Evolutionary conservation across 768 basidiomycete species (phyloP).

Genomic region (Trametes cubensis): DNA sequence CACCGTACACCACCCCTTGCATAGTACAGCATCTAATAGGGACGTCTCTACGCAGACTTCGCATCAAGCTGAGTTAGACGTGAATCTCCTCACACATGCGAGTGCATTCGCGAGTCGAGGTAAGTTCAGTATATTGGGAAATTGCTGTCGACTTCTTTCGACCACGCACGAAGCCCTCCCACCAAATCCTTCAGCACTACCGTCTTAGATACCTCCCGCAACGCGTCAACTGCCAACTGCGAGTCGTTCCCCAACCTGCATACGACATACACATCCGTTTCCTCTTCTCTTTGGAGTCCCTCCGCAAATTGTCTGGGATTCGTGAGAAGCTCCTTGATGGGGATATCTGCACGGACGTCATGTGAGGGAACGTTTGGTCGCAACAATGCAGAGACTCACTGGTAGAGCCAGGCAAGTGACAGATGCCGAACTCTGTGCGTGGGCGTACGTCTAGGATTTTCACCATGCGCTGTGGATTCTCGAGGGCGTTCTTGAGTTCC

Average conservation of each 20-base stretch:
- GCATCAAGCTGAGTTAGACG: too few relatives aligned
- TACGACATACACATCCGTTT: slow-evolving; percentile 54
- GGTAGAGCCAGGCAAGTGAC: slow-evolving; percentile 69
- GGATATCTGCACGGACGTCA: slow-evolving; percentile 62
- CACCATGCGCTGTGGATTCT: slow-evolving; percentile 28
- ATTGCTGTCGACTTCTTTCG: slow-evolving; percentile 63
- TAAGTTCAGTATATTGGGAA: slow-evolving; percentile 79
- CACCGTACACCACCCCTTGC: neutral
- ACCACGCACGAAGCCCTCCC: slow-evolving; percentile 85
- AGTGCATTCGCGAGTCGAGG: neutral
- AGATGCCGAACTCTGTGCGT: slow-evolving; percentile 82
- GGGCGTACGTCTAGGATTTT: slow-evolving; percentile 80
- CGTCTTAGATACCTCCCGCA: slow-evolving; percentile 42
- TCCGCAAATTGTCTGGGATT: slow-evolving; percentile 49
- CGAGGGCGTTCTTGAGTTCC: slow-evolving; percentile 50
- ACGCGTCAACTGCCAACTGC: slow-evolving; percentile 76
- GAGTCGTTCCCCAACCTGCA: slow-evolving; percentile 95
- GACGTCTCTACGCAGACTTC: neutral
- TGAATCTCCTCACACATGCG: too few relatives aligned
- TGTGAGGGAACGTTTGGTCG: neutral
- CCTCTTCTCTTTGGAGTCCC: slow-evolving; percentile 24
- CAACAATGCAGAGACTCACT: slow-evolving; percentile 51
- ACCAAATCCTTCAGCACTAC: slow-evolving; percentile 64
- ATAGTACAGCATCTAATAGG: slow-evolving; percentile 16
- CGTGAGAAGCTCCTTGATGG: slow-evolving; percentile 64